Evolutionary conservation across 2,329 filamentous ascomycete species (phyloP).

Genomic region (Diplodia intermedia): DNA sequence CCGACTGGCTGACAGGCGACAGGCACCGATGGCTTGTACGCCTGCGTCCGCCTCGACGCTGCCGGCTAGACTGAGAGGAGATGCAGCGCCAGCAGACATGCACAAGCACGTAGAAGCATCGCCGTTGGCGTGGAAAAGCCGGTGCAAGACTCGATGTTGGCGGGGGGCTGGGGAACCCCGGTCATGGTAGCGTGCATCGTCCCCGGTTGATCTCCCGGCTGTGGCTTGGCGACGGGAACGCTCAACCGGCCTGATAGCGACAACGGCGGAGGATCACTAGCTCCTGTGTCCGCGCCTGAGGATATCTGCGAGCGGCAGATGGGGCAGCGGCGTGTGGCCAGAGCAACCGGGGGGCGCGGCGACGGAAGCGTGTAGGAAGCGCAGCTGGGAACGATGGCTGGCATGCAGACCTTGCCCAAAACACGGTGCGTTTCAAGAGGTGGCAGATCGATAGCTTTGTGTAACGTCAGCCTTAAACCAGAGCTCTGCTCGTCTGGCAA

Average conservation of each 20-base stretch:
- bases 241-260: constrained; percentile 7
- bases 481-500: constrained; percentile 17
- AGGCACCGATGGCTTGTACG: constrained; percentile 1
- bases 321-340: background rate
- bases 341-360: background rate
- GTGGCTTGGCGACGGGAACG: constrained; percentile 28
- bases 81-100: background rate
- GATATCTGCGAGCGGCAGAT: constrained; percentile 7
- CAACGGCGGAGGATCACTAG: constrained; percentile 14
- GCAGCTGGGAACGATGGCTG: constrained; percentile 14
- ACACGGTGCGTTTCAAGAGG: constrained; percentile 46
- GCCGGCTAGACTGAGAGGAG: background rate
- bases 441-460: constrained; percentile 37
- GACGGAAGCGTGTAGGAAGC: constrained; percentile 6
- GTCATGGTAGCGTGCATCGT: constrained; percentile 21
- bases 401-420: constrained; percentile 42
- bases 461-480: constrained; percentile 42
- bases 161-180: constrained; percentile 15
- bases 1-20: constrained; percentile 15
- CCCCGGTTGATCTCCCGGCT: constrained; percentile 30
- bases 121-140: background rate
- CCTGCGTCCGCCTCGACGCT: background rate
- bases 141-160: constrained; percentile 5
- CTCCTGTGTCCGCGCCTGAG: background rate
- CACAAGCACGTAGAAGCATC: background rate